Evolutionary conservation across 768 basidiomycete species (phyloP).

Genomic region (Pulveroboletus ravenelii): DNA sequence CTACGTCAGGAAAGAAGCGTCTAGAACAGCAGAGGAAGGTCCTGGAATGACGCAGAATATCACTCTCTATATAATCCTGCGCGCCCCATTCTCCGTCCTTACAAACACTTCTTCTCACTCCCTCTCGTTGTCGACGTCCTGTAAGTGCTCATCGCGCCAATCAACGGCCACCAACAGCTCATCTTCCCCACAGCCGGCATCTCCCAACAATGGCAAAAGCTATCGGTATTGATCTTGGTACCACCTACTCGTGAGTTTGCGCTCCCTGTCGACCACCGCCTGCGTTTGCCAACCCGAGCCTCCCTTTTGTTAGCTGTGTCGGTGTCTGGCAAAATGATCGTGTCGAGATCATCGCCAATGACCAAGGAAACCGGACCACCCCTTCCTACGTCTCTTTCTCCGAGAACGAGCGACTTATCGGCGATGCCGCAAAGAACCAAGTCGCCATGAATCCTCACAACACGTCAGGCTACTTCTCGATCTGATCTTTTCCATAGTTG

Average conservation of each 20-base stretch:
- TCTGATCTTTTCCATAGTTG: background rate
- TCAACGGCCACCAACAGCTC: background rate
- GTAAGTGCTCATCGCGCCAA: constrained; percentile 17
- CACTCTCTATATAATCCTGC: constrained; percentile 27
- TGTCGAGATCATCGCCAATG: constrained; percentile 96
- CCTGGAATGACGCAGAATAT: constrained; percentile 31
- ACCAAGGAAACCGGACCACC: constrained; percentile 92
- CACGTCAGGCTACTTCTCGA: constrained; percentile 42
- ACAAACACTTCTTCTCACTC: constrained; percentile 9
- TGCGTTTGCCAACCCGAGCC: constrained; percentile 9
- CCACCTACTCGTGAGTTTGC: constrained; percentile 79
- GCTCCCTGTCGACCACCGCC: background rate
- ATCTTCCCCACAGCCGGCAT: constrained; percentile 8
- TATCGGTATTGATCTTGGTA: constrained; percentile 87
- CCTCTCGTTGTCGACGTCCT: constrained; percentile 3
- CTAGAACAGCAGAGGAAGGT: constrained; percentile 32
- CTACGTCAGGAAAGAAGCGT: constrained; percentile 31
- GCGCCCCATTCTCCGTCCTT: background rate
- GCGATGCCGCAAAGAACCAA: constrained; percentile 98
- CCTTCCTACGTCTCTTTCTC: constrained; percentile 96
- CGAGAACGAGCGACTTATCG: constrained; percentile 93
- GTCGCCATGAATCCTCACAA: constrained; percentile 98
- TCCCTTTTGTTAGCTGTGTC: constrained; percentile 65
- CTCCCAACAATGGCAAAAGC: constrained; percentile 57
- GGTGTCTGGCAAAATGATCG: constrained; percentile 99